These are phyloP conservation scores for Alternaria burnsii DNA, from an alignment of 2,329 filamentous ascomycete genomes.

Conservation along the genomic window DNA sequence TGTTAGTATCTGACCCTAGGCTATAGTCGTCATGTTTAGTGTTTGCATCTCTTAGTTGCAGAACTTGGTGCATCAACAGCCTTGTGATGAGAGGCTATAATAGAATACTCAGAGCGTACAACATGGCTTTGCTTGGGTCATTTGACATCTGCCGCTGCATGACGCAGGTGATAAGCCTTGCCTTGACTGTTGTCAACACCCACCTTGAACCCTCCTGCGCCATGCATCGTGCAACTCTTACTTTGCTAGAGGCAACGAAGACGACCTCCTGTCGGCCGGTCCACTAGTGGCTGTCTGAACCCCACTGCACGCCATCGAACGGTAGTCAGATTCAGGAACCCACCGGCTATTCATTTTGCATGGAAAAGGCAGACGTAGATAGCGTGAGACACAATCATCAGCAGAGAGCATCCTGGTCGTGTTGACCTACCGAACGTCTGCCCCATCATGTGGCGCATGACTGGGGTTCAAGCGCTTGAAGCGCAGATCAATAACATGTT, in stretches of 20 bases:
- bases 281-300: slow-evolving; percentile 3
- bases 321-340: slow-evolving; percentile 19
- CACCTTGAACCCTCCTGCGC: not conserved
- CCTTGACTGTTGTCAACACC: not conserved
- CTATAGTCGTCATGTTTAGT: not conserved
- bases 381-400: not conserved
- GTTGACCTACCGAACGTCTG: not conserved
- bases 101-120: not conserved
- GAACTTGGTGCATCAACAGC: not conserved
- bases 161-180: not conserved
- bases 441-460: slow-evolving; percentile 22
- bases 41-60: not conserved
- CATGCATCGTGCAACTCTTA: not conserved
- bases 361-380: not conserved
- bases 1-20: not conserved
- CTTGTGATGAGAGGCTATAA: not conserved
- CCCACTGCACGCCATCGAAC: slow-evolving; percentile 1
- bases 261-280: slow-evolving; percentile 10
- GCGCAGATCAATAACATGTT: slow-evolving; percentile 13
- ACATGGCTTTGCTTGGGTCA: not conserved
- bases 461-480: slow-evolving; percentile 26
- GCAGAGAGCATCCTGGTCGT: not conserved
- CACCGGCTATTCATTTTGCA: slow-evolving; percentile 23
- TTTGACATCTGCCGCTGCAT: not conserved
- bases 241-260: not conserved